Evolutionary conservation across 73 alveolate species (phyloP).

Genomic region (Paramecium sexaurelia): DNA sequence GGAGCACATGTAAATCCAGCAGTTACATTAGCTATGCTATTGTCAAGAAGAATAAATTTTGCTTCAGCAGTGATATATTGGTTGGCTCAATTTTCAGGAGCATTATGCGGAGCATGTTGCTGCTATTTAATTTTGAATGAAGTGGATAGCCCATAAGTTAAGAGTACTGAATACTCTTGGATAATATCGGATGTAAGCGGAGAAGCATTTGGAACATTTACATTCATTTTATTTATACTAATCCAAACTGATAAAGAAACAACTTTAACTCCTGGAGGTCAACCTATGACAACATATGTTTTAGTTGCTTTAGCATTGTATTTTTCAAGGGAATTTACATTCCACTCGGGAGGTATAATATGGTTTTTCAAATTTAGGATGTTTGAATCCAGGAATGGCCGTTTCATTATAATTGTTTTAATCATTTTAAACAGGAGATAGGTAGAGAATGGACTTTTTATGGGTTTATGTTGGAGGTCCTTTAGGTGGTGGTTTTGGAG

Average conservation of each 20-base stretch:
- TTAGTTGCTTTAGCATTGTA: conserved; percentile 49
- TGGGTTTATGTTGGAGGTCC: conserved; percentile 58
- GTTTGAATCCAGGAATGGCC: conserved; percentile 56
- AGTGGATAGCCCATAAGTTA: conserved; percentile 40
- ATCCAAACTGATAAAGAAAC: conserved; percentile 28
- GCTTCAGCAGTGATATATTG: conserved; percentile 49
- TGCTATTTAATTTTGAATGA: conserved; percentile 40
- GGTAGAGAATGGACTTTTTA: conserved; percentile 7
- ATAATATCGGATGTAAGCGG: conserved; percentile 5
- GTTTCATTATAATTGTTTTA: conserved; percentile 35
- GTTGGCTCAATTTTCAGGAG: conserved; percentile 51
- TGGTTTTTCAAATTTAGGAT: background rate
- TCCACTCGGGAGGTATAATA: conserved; percentile 43
- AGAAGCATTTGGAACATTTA: conserved; percentile 31
- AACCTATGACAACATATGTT: conserved; percentile 35
- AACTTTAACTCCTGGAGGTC: background rate
- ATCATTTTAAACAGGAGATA: conserved; percentile 23
- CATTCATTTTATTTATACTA: conserved; percentile 32
- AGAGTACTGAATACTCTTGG: conserved; percentile 16
- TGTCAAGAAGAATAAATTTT: conserved; percentile 44
- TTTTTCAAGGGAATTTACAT: conserved; percentile 27
- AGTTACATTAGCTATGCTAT: conserved; percentile 35
- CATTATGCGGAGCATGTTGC: conserved; percentile 35
- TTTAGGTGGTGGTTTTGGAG: conserved; percentile 46
- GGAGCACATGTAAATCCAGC: conserved; percentile 59